Evolutionary conservation across 164 flowering plant species (phyloP).

Genomic region (Dillenia turbinata): DNA sequence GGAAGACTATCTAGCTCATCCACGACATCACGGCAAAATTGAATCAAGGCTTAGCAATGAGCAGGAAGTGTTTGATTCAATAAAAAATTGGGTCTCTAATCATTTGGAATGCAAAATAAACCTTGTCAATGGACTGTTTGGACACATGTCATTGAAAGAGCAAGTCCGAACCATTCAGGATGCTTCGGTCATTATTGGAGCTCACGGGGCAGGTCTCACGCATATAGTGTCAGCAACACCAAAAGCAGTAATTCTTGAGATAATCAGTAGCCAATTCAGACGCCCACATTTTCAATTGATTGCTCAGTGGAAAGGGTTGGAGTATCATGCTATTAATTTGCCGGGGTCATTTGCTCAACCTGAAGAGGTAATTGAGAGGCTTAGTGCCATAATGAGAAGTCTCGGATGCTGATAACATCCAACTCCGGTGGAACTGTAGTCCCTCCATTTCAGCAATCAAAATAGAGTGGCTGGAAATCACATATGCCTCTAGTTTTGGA

Average conservation of each 20-base stretch:
- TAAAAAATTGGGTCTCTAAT: constrained; percentile 52
- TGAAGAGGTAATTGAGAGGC: constrained; percentile 41
- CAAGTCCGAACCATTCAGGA: constrained; percentile 87
- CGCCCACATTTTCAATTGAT: constrained; percentile 88
- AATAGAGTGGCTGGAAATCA: neutral
- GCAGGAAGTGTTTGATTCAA: constrained; percentile 72
- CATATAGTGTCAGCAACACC: constrained; percentile 79
- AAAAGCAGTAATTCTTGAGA: constrained; percentile 70
- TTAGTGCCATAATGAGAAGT: constrained; percentile 47
- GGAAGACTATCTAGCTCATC: constrained; percentile 96
- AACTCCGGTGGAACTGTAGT: neutral
- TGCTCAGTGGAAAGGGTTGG: constrained; percentile 83
- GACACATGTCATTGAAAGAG: constrained; percentile 92
- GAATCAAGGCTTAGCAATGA: constrained; percentile 91
- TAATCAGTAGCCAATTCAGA: constrained; percentile 68
- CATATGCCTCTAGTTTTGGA: no score
- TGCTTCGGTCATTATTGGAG: constrained; percentile 92
- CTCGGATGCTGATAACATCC: constrained; percentile 48
- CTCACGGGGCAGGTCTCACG: constrained; percentile 98
- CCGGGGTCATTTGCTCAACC: constrained; percentile 67
- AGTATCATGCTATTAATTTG: constrained; percentile 75
- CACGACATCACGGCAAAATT: constrained; percentile 82
- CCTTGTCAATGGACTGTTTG: constrained; percentile 85
- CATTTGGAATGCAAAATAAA: constrained; percentile 49
- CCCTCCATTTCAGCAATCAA: neutral